phyloP scores from a whole-genome alignment of 352 stramenopile genomes.

The Globisporangium abappressorium region DNA sequence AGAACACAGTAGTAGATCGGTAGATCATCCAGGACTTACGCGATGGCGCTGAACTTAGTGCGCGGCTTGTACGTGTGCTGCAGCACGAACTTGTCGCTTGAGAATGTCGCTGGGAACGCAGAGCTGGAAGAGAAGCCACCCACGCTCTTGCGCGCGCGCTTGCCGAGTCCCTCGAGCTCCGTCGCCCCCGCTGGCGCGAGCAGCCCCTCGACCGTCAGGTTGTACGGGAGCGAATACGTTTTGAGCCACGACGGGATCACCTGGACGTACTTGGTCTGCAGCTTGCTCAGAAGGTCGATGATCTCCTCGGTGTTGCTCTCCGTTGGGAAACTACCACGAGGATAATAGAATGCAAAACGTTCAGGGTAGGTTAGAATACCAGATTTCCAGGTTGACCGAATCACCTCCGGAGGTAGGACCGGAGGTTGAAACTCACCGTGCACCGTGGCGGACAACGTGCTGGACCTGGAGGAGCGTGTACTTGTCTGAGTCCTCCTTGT shows the following conservation, averaged over 20 bases:
- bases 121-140: neutral
- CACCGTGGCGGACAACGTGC: slow-evolving; percentile 51
- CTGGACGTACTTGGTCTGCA: slow-evolving; percentile 38
- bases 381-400: no score
- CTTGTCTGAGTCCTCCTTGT: neutral
- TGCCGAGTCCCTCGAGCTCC: slow-evolving; percentile 40
- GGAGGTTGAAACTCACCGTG: neutral
- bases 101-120: slow-evolving; percentile 22
- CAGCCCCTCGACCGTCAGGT: slow-evolving; percentile 38
- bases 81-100: slow-evolving; percentile 34
- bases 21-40: slow-evolving; percentile 25
- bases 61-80: slow-evolving; percentile 61
- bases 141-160: slow-evolving; percentile 22
- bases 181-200: slow-evolving; percentile 31
- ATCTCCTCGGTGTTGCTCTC: slow-evolving; percentile 44
- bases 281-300: slow-evolving; percentile 33
- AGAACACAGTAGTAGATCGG: neutral
- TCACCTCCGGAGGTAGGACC: no score
- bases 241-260: slow-evolving; percentile 48
- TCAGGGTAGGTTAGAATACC: no score
- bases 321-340: slow-evolving; percentile 40
- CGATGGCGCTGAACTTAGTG: slow-evolving; percentile 49
- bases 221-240: slow-evolving; percentile 64
- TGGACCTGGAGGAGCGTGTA: slow-evolving; percentile 45
- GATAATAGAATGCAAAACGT: no score